These are phyloP conservation scores for Cerioporus squamosus DNA, from an alignment of 1,284 basidiomycete genomes.

Conservation along the genomic window DNA sequence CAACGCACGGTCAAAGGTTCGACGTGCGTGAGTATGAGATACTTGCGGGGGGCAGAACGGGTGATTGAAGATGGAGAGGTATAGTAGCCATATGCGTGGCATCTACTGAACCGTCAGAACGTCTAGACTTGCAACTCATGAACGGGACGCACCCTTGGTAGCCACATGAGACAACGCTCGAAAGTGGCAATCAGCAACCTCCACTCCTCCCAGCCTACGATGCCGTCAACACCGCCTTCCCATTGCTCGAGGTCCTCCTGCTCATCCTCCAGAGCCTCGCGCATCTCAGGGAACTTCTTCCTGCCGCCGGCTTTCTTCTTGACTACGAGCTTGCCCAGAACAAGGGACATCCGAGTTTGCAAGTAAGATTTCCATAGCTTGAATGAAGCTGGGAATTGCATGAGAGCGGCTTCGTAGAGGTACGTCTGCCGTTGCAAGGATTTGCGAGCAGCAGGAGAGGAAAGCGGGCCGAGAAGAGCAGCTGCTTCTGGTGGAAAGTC, in stretches of 20 bases:
- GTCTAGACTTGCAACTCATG: not conserved
- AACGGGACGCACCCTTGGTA: conserved; percentile 76
- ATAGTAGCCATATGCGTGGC: conserved; percentile 94
- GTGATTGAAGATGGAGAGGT: conserved; percentile 90
- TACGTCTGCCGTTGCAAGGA: conserved; percentile 86
- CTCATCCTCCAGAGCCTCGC: conserved; percentile 87
- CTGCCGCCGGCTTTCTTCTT: conserved; percentile 82
- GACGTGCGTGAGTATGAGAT: conserved; percentile 88
- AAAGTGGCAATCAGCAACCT: conserved; percentile 85
- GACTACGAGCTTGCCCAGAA: conserved; percentile 76
- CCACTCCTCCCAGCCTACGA: conserved; percentile 96
- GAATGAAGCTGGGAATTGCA: conserved; percentile 88
- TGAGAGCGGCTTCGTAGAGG: conserved; percentile 92
- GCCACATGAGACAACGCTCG: conserved; percentile 93
- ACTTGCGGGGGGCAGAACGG: conserved; percentile 87
- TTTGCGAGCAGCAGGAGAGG: conserved; percentile 71
- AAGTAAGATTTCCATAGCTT: conserved; percentile 97
- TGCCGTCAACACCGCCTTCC: conserved; percentile 85
- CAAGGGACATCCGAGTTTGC: conserved; percentile 81
- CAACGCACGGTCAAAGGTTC: conserved; percentile 94
- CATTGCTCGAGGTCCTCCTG: conserved; percentile 78
- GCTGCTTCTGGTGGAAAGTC: conserved; percentile 52
- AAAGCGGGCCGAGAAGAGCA: conserved; percentile 72
- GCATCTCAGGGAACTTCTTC: conserved; percentile 89
- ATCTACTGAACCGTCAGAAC: conserved; percentile 53